Percentiles rank a stretch among this genome's conserved stretches.
Evolutionary conservation across 2,329 filamentous ascomycete genomes (phyloP).

Genomic region (Alternaria conjuncta): DNA sequence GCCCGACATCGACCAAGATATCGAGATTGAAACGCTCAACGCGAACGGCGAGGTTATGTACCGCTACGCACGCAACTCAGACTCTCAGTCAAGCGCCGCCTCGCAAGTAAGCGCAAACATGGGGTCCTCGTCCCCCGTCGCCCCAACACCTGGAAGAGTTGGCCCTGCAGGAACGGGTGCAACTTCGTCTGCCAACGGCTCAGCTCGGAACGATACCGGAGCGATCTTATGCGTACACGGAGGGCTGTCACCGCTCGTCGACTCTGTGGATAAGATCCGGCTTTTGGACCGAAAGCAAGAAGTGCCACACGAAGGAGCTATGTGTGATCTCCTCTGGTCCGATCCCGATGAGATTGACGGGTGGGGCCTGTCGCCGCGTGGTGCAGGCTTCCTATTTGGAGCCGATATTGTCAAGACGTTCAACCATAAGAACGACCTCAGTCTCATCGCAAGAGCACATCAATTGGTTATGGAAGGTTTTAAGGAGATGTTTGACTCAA

Average conservation of each 20-base stretch:
- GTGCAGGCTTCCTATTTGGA: constrained; percentile 94
- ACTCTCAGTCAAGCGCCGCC: constrained; percentile 46
- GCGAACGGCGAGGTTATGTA: constrained; percentile 80
- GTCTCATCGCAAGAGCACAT: constrained; percentile 89
- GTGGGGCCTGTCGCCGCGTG: constrained; percentile 92
- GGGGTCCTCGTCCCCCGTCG: constrained; percentile 46
- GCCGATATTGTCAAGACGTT: constrained; percentile 93
- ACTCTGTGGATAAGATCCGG: constrained; percentile 93
- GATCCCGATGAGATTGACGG: constrained; percentile 98
- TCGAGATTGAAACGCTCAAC: constrained; percentile 93
- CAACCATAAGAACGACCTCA: constrained; percentile 92
- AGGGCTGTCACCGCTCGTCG: constrained; percentile 87
- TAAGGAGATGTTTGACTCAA: constrained; percentile 93
- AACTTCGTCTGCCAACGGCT: constrained; percentile 69
- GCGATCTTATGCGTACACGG: constrained; percentile 96
- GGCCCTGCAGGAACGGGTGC: constrained; percentile 83
- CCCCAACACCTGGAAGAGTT: constrained; percentile 58
- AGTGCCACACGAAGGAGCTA: constrained; percentile 96
- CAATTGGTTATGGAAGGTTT: constrained; percentile 99
- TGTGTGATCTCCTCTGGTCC: constrained; percentile 98
- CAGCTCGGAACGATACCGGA: constrained; percentile 58
- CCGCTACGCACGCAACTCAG: constrained; percentile 64
- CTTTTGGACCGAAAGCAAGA: constrained; percentile 94
- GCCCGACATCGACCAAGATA: constrained; percentile 68
- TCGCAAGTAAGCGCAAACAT: constrained; percentile 40